Conservation (phyloP, 495 filamentous ascomycete species). For the Echria macrotheca region DNA sequence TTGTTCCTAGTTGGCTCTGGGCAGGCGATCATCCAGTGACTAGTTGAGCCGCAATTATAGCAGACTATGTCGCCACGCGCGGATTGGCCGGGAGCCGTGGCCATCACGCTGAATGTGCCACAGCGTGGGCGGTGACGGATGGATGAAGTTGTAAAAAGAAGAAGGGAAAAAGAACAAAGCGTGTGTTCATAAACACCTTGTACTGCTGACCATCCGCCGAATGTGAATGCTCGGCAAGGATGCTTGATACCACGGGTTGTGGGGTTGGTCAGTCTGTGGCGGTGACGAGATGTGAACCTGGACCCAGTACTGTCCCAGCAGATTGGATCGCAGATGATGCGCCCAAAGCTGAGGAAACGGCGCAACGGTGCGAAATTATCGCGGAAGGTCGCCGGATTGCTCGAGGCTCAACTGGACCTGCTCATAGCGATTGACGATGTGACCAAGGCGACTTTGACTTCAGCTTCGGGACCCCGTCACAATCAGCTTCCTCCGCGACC, state of each 20-base stretch:
- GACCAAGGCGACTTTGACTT: background rate
- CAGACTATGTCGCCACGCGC: slow-evolving; percentile 35
- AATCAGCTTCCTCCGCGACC: slow-evolving; percentile 22
- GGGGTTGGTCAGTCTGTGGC: too few relatives aligned
- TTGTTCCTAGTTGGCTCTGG: slow-evolving; percentile 43
- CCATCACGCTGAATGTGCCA: slow-evolving; percentile 20
- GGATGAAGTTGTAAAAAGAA: background rate
- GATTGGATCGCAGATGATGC: too few relatives aligned
- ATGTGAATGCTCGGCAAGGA: too few relatives aligned
- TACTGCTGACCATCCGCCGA: too few relatives aligned
- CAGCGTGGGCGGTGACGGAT: background rate
- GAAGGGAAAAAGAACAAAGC: background rate
- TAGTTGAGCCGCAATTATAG: slow-evolving; percentile 46
- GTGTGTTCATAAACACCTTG: background rate
- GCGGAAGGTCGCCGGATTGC: too few relatives aligned
- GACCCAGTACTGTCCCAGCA: too few relatives aligned
- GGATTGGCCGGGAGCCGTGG: slow-evolving; percentile 31
- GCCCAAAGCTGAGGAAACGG: too few relatives aligned
- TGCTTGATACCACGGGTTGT: too few relatives aligned
- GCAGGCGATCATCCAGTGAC: slow-evolving; percentile 47
- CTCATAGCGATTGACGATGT: too few relatives aligned
- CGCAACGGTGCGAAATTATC: too few relatives aligned
- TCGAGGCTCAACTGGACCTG: too few relatives aligned
- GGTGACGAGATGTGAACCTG: too few relatives aligned
- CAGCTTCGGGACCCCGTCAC: slow-evolving; percentile 10